Evolutionary conservation across 805 yeast genomes (phyloP), one percentile per base, ranked within the genome.

Genomic region (Saturnispora mendoncae): DNA sequence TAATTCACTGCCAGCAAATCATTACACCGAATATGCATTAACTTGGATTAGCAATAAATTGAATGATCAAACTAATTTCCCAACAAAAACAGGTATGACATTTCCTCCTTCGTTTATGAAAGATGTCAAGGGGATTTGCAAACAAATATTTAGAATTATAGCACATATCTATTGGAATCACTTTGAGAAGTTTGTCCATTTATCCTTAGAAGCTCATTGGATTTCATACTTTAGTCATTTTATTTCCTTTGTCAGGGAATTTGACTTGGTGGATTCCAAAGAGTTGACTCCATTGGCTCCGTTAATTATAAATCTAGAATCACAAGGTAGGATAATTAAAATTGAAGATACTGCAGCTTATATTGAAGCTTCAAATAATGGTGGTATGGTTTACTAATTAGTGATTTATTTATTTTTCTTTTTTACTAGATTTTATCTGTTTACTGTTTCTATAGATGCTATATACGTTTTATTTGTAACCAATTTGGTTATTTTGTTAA

Each of bases 161-260:
- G 98, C 98, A 4, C 95, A 88, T 57, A 78, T 92, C 29, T 92
- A 88, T 59, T 84, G 86, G 63, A 86, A 87, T 59, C 98, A 92
- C 60, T 92, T 87, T 61, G 98, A 90, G 50, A 86, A 82, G 56
- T 74, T 90, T 19, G 78, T 90, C n/a, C 97, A 92, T 59, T 64
- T 92, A 45, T 80, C 94, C 2, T 62, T 92, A 45, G 98, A 92
- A 58, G 96, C 97, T 1, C 97, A 92, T 59, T 92, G 95, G 95
- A 92, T 92, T 61, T 88, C 97, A 3, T 84, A 88, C 52, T 92
- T 94, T 63, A 92, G 95, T 13, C 98, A 92, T 58, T 92, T 84
- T 55, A 74, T 90, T 33, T 81, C 95, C 40, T 85, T 92, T 55
- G 75, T 83, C 12, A 80, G 81, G 50, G 95, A 87, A 49, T 92